Evolutionary conservation across 2,329 filamentous ascomycete species (phyloP).

Genomic region (Colletotrichum eremochloae): DNA sequence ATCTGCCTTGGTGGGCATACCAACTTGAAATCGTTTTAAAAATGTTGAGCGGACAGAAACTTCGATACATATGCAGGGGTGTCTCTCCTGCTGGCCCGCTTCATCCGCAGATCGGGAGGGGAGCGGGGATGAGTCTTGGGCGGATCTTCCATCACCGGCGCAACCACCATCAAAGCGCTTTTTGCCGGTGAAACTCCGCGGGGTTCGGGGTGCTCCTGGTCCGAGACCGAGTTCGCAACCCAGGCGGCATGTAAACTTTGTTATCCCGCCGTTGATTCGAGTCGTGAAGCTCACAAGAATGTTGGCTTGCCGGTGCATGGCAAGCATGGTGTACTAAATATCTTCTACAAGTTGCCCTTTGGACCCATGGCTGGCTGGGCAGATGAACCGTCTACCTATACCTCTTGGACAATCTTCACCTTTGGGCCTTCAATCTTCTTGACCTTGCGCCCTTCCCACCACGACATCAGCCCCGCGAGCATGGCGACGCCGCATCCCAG

Average conservation of each 20-base stretch:
- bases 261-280: not conserved
- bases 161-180: not conserved
- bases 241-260: not conserved
- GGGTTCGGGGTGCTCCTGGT: not conserved
- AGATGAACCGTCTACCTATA: not conserved
- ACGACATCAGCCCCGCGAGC: conserved; percentile 46
- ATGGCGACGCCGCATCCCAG: conserved; percentile 46
- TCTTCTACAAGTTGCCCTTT: not conserved
- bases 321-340: not conserved
- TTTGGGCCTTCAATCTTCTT: conserved; percentile 47
- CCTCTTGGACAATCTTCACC: conserved; percentile 42
- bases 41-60: not conserved
- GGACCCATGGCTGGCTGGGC: not conserved
- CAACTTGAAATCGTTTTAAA: not conserved
- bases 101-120: not conserved
- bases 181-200: not conserved
- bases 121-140: not conserved
- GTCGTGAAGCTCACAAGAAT: not conserved
- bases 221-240: too few relatives aligned
- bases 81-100: not conserved
- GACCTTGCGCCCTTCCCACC: conserved; percentile 47
- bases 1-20: not conserved
- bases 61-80: not conserved
- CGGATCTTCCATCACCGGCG: not conserved
- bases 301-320: not conserved